A percentile compares a stretch with the other conserved stretches of the same genome.
Evolutionary conservation across 2,329 filamentous ascomycete species (phyloP).

Genomic region (Escovopsis sp.): DNA sequence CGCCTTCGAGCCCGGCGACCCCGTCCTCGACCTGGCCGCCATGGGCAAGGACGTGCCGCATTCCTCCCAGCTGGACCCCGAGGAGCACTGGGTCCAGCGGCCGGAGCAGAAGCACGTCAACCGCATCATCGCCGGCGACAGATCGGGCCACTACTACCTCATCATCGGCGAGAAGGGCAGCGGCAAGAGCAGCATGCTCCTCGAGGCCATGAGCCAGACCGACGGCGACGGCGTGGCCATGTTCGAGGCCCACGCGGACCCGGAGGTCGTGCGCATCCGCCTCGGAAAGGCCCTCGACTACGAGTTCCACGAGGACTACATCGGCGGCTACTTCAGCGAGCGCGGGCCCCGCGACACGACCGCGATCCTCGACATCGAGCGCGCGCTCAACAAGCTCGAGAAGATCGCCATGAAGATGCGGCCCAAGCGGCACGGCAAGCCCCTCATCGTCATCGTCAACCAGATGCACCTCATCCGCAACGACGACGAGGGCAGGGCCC

Average conservation of each 20-base stretch:
- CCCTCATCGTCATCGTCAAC: constrained; percentile 88
- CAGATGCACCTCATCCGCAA: constrained; percentile 83
- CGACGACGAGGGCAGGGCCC: constrained; percentile 81
- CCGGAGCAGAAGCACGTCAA: constrained; percentile 74
- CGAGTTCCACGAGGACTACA: constrained; percentile 96
- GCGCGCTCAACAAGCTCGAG: constrained; percentile 93
- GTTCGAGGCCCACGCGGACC: constrained; percentile 90
- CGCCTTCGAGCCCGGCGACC: constrained; percentile 85
- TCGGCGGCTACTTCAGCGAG: constrained; percentile 91
- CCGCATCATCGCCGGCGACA: constrained; percentile 61
- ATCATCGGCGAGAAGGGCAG: constrained; percentile 92
- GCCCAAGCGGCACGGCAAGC: constrained; percentile 42
- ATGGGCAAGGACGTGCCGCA: constrained; percentile 41
- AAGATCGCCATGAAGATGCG: constrained; percentile 75
- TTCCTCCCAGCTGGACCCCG: constrained; percentile 21
- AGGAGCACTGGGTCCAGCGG: constrained; percentile 57
- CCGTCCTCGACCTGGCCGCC: constrained; percentile 68
- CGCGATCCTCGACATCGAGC: constrained; percentile 84
- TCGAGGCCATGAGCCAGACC: constrained; percentile 89
- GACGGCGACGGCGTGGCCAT: constrained; percentile 82
- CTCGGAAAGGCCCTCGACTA: constrained; percentile 91
- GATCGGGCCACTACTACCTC: constrained; percentile 75
- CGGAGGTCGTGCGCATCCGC: constrained; percentile 86
- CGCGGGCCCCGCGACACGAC: constrained; percentile 83
- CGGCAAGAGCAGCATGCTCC: constrained; percentile 89